Base-by-base conservation (phyloP, 1,139 yeast species). In the Lodderomyces elongisporus region DNA sequence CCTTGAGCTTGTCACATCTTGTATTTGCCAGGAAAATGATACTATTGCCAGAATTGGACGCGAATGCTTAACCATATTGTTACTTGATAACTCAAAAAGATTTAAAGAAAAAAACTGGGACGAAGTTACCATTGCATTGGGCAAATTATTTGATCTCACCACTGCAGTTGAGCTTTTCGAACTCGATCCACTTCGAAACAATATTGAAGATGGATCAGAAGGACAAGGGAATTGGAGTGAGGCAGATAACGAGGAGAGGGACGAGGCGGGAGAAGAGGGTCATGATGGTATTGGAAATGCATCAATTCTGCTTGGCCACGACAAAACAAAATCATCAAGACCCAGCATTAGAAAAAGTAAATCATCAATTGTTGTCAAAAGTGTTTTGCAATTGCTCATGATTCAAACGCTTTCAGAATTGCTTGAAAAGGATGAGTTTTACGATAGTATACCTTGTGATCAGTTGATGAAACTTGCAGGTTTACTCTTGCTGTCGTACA, bases 1-100 rank as follows among this genome's bases (percentile, higher is more conserved):
- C 53, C 66, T 93, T 58, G 79, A 77, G 26, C 67, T 93, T 37
- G 60, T 93, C 36, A 79, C 79, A 3, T 80, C 91, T 6, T 93
- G 98, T 59, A 85, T 91, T 34, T 87, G 96, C 49, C 98, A 91
- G 58, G 96, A 89, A 48, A 91, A 91, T 54, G 98, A 91, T 49
- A 88, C 97, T 0, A 89, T 93, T 47, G 94, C 97, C 1, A 73
- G 95, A 48, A 88, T 89, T 45, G 98, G 98, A 14, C 77, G 94
- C 49, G 79, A 91, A 8, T 89, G 98, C 55, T 69, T 91, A 40
- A 81, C 83, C 43, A 85, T 81, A 41, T 66, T 91, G 42, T 70
- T 91, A 40, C 62, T 80, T 20, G 84, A 84, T 43, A 93, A 91
- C 54, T 76, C 81, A 41, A 51, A 59, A n/a, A 77, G 74, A 48